Base-by-base conservation (phyloP, 2,329 filamentous ascomycete genomes). In the Cladosporium austrohemisphaericum region DNA sequence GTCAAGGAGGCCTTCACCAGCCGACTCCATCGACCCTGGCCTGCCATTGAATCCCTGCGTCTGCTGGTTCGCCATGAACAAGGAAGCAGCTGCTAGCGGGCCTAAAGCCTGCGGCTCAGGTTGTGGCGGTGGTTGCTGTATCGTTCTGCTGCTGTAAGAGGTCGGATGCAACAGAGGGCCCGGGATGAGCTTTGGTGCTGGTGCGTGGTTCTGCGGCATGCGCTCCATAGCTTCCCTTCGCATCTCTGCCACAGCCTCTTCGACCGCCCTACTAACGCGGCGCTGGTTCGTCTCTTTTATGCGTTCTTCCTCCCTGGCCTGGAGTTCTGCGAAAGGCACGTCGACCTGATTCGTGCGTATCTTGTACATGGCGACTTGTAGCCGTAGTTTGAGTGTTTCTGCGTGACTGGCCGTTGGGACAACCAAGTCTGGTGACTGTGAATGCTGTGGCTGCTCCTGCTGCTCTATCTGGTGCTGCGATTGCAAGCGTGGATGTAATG, bases 301-400 rank as follows among this genome's bases (percentile, higher is more conserved):
- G 64, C 64, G 53, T 60, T 59, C 13, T 62, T 61, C 37, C 55
- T 49, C 14, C 13, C 31, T 18, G 54, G 51, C 60, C 52, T 53
- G 60, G 46, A 89, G 72, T 37, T 79, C 69, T 49, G 81, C 74
- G 53, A 88, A 76, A 1, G 85, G 83, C 22, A 86, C 75, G 50
- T 78, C 71, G 47, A 81, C 77, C 67, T 91, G 86, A 52, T 85
- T 82, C 2, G 86, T 90, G 50, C 77, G 78, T 56, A 91, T 74
- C 68, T 90, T 90, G 73, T 89, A 90, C 61, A 78, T 79, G 11
- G 85, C 86, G 16, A 89, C 77, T 22, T 79, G 76, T 13, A 91
- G 78, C n/a, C 85, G 78, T 8, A 88, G 75, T 44, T 78, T 78
- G 36, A 90, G 72, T 41, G 81, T 78, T 61, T 85, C 79, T 16